A percentile compares a stretch with the other conserved stretches of the same genome.
Conservation (phyloP, 2,329 filamentous ascomycete genomes). For the Colletotrichum sojae region DNA sequence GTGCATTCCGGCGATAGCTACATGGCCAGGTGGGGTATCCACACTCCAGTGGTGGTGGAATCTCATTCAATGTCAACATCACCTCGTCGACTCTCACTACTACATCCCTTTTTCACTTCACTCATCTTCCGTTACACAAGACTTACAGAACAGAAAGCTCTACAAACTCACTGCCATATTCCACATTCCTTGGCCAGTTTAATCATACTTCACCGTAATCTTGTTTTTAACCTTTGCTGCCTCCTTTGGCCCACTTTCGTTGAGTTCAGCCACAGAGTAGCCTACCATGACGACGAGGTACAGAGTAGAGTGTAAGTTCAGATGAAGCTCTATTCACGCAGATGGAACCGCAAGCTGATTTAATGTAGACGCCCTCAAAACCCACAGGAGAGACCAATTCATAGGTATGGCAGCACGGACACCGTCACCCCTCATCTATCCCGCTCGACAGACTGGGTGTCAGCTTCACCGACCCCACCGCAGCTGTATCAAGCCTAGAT, state of each 20-base stretch:
- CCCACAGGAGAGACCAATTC: constrained; percentile 91
- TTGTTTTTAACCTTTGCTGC: too few species aligned
- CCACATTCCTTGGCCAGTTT: too few species aligned
- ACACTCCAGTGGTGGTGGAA: constrained; percentile 25
- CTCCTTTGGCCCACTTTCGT: neutral
- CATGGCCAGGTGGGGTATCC: neutral
- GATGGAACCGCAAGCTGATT: constrained; percentile 34
- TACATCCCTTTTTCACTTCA: neutral
- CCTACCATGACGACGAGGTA: constrained; percentile 73
- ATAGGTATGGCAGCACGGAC: constrained; percentile 69
- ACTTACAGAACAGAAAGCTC: too few species aligned
- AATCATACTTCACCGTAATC: too few species aligned
- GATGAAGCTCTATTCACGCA: neutral
- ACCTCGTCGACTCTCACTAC: constrained; percentile 24
- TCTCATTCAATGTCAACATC: constrained; percentile 27
- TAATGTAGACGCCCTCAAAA: constrained; percentile 79
- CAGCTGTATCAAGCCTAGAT: neutral
- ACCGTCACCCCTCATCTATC: neutral
- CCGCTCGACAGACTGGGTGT: neutral
- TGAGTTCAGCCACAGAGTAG: neutral
- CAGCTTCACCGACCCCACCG: neutral
- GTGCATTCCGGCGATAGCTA: constrained; percentile 31
- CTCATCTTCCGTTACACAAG: neutral
- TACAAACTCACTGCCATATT: too few species aligned
- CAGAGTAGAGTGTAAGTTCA: constrained; percentile 80